Evolutionary conservation across 331 rosid species (phyloP), one percentile per base, ranked within the genome.

Genomic region (Malus hybrid): DNA sequence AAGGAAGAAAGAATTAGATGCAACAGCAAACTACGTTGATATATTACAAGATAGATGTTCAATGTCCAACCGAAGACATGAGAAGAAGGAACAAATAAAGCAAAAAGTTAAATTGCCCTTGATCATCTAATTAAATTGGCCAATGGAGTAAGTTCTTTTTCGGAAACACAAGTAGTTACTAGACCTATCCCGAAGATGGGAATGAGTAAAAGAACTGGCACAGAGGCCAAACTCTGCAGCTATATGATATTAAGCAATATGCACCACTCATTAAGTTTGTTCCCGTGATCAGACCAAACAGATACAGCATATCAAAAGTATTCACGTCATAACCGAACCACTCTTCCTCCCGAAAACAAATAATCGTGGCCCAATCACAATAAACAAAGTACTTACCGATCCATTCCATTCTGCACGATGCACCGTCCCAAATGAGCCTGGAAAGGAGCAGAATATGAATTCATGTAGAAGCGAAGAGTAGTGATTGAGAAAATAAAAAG

Each of bases 361-460:
- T 19, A n/a, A 7, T 50, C 15, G 16, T 0, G 10, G 39, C 15
- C 31, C 75, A 69, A 52, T 52, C 73, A 68, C 63, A 73, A 65
- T 32, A 65, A 5, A 42, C 10, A 73, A 44, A 31, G 54, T 56
- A 86, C 96, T 85, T 79, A 95, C 99, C 71, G 97, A 95, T 85
- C 99, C 97, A 84, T 95, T 84, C 97, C 99, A 95, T 85, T 95
- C 99, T 73, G 97, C 99, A 57, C 87, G 97, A 78, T 95, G 96
- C 80, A 95, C 99, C 7, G 96, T 95, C 67, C 99, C 99, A 71
- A 95, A 95, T 73, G 99, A 95, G 65, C 99, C 99, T 95, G 81
- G 71, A 85, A 73, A 50, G 65, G 24, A 70, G 75, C 42, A 54
- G 18, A 44, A 18, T 7, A 80, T 46, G 36, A 16, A 20, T 39